Evolutionary conservation across 768 basidiomycete genomes (phyloP), one percentile per base, ranked within the genome.

Genomic region (Tephrocybe rancida): DNA sequence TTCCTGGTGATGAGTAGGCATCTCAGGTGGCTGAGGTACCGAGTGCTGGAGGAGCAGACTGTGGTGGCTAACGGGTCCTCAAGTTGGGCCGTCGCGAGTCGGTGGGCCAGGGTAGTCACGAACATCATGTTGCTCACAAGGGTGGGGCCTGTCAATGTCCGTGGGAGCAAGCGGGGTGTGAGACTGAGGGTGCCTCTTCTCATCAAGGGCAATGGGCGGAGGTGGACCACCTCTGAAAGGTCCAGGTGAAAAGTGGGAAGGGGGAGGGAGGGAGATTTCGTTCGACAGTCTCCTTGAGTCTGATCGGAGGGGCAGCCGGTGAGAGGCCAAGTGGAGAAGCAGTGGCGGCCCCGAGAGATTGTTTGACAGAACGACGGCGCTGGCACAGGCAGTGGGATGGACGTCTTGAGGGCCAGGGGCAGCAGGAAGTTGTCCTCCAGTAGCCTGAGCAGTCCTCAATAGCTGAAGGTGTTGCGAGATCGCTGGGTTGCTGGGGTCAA

Each of bases 391-490:
- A 3, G 93, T 96, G 1, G 95, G 95, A 63, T 98, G 95, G 0
- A 98, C 95, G 61, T 98, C 95, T 61, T 95, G 91, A 5, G 95
- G 95, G 1, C 89, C 88, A 37, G 95, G 95, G 5, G 95, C 91
- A 37, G 92, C 88, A 39, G 89, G 93, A 6, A 95, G 72, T 44
- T 85, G 83, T 8, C 82, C 79, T 14, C 90, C 90, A 2, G 87
- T 82, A 3, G 78, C 77, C 66, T 96, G 91, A 0, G 90, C 92
- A 51, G 82, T 88, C 73, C 85, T 87, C 52, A 98, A 70, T 8
- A 97, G 70, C 61, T 83, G 78, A 16, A 98, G 72, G 1, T 95
- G 83, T 57, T 90, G 86, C 25, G 88, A 84, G 69, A 98, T 95
- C 25, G 87, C 83, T 38, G 76, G 72, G 64, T 98, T 98, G 52